Evolutionary conservation across 2,329 filamentous ascomycete species (phyloP).

Genomic region (Aspergillus brunneoviolaceus): DNA sequence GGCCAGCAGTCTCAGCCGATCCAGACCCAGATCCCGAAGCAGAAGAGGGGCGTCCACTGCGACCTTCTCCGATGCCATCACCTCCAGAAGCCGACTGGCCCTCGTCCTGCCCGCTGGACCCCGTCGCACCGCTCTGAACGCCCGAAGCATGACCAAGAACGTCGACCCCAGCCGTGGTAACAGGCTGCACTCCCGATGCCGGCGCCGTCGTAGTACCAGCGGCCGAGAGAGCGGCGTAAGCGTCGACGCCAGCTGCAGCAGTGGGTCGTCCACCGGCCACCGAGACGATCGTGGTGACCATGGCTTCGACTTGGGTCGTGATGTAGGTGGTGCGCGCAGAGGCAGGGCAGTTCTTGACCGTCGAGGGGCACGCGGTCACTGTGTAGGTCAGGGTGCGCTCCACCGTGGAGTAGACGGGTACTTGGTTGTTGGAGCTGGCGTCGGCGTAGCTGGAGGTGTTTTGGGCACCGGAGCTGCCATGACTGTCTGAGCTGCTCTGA

Average conservation of each 20-base stretch:
- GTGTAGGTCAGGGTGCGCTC: not conserved
- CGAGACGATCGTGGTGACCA: not conserved
- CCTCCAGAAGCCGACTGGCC: not conserved
- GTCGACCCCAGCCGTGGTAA: not conserved
- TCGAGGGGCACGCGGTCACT: not conserved
- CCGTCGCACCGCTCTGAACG: not conserved
- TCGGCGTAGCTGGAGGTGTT: not conserved
- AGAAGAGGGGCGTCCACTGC: not conserved
- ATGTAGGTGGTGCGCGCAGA: not conserved
- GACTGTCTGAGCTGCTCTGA: not conserved
- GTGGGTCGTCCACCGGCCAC: not conserved
- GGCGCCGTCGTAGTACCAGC: not conserved
- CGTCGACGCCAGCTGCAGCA: not conserved
- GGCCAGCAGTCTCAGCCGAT: not conserved
- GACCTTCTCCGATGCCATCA: not conserved
- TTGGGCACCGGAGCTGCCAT: not conserved
- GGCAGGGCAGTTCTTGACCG: not conserved
- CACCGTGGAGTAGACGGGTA: not conserved
- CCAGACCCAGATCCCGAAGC: not conserved
- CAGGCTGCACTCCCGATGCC: not conserved
- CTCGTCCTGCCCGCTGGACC: not conserved
- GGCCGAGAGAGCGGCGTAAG: not conserved
- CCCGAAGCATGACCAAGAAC: not conserved
- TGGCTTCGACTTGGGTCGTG: not conserved
- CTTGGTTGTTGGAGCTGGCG: not conserved